phyloP scores from a whole-genome alignment of 306 rosid genomes.

The Begonia peltatifolia region DNA sequence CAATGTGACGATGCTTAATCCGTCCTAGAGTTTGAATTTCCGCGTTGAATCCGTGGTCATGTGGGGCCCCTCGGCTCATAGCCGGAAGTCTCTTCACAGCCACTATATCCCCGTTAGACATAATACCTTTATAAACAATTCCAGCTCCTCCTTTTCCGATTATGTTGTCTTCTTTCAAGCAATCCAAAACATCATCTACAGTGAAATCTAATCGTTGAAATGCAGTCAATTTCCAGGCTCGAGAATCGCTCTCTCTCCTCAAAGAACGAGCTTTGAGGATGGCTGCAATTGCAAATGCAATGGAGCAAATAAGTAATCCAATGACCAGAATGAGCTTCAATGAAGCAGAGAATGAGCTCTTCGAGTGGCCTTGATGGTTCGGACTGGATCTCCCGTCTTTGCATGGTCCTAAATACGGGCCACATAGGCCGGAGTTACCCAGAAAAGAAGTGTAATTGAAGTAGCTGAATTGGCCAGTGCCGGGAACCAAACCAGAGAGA shows the following conservation, averaged over 20 bases:
- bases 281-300: slow-evolving; percentile 56
- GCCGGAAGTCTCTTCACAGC: slow-evolving; percentile 87
- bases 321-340: slow-evolving; percentile 58
- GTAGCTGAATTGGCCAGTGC: slow-evolving; percentile 85
- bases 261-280: slow-evolving; percentile 70
- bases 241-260: slow-evolving; percentile 62
- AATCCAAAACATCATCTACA: slow-evolving; percentile 76
- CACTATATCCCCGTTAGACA: slow-evolving; percentile 58
- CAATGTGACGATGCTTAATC: slow-evolving; percentile 84
- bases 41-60: slow-evolving; percentile 91
- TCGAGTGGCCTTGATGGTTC: slow-evolving; percentile 31
- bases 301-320: slow-evolving; percentile 61
- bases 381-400: slow-evolving; percentile 51
- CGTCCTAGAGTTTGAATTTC: slow-evolving; percentile 87
- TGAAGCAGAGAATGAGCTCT: slow-evolving; percentile 56
- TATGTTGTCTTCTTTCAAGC: slow-evolving; percentile 72
- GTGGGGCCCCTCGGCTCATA: slow-evolving; percentile 81
- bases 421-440: slow-evolving; percentile 70
- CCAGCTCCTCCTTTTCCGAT: slow-evolving; percentile 98
- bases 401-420: slow-evolving; percentile 75
- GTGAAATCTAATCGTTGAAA: slow-evolving; percentile 83
- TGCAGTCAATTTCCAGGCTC: slow-evolving; percentile 77
- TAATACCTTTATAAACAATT: slow-evolving; percentile 75
- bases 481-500: slow-evolving; percentile 87
- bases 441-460: slow-evolving; percentile 80